Percentiles rank a stretch among this genome's conserved stretches.
Evolutionary conservation across 2,329 filamentous ascomycete species (phyloP).

Genomic region (Capronia americana): DNA sequence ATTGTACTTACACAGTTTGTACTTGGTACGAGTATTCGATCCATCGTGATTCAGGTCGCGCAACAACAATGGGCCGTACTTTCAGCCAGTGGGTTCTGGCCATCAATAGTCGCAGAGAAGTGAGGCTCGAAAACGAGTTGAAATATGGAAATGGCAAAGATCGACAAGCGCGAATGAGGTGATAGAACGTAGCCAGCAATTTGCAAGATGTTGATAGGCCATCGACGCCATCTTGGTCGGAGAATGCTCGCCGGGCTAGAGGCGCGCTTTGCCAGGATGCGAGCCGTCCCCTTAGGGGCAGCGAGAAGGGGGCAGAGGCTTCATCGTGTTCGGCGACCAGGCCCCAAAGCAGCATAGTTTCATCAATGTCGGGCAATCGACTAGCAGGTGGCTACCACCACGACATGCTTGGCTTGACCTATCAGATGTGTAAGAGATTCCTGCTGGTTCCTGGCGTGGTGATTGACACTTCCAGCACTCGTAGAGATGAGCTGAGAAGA

Average conservation of each 20-base stretch:
- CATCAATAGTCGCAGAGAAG: constrained; percentile 18
- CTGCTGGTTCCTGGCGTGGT: neutral
- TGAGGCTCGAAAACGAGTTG: constrained; percentile 4
- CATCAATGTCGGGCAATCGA: constrained; percentile 8
- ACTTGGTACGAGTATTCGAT: neutral
- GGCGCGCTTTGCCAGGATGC: constrained; percentile 2
- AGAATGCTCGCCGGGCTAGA: neutral
- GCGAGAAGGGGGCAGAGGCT: constrained; percentile 1
- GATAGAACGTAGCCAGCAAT: constrained; percentile 7
- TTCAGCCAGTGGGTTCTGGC: constrained; percentile 8
- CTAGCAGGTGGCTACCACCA: constrained; percentile 5
- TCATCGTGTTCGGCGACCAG: constrained; percentile 11
- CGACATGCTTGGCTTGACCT: constrained; percentile 14
- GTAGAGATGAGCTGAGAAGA: neutral
- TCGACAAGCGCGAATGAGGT: constrained; percentile 6
- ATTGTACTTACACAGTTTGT: neutral
- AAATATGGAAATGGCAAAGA: constrained; percentile 8
- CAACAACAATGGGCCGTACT: neutral
- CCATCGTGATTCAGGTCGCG: neutral
- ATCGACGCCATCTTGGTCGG: neutral
- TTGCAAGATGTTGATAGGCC: constrained; percentile 11
- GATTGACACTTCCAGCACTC: neutral
- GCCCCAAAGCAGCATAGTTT: constrained; percentile 14
- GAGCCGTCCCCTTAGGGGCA: constrained; percentile 13
- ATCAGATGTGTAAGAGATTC: neutral